Conservation (phyloP, 164 flowering plant species). For the Taxillus chinensis region DNA sequence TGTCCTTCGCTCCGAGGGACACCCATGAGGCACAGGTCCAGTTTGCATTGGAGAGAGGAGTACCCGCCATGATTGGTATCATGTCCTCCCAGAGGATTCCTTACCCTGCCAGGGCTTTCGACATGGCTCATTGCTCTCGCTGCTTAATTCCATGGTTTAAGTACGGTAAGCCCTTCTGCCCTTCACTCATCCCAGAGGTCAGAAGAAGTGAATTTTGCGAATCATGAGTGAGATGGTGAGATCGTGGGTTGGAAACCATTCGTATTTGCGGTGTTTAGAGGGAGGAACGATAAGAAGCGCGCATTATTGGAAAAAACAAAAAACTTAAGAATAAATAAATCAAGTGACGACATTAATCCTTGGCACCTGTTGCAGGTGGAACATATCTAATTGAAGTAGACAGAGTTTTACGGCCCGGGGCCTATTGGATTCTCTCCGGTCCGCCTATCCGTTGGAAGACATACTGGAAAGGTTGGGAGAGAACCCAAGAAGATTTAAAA, state of each 20-base stretch:
- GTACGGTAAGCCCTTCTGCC: conserved; percentile 33
- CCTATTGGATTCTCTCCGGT: conserved; percentile 97
- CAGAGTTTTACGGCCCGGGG: conserved; percentile 89
- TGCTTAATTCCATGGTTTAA: conserved; percentile 89
- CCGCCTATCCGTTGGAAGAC: conserved; percentile 91
- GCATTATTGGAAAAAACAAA: too few species aligned
- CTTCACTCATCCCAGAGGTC: too few species aligned
- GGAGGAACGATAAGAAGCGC: too few species aligned
- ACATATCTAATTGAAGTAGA: conserved; percentile 83
- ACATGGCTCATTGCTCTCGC: conserved; percentile 97
- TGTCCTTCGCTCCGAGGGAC: conserved; percentile 99
- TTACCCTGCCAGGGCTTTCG: conserved; percentile 94
- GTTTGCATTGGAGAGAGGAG: conserved; percentile 93
- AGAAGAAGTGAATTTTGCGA: too few species aligned
- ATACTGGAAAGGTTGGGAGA: conserved; percentile 95
- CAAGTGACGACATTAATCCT: background rate
- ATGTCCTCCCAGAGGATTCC: conserved; percentile 76
- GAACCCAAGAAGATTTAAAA: conserved; percentile 82
- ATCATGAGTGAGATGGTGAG: too few species aligned
- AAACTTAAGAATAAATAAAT: too few species aligned
- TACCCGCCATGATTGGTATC: conserved; percentile 92
- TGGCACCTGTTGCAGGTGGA: conserved; percentile 43
- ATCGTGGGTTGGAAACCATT: too few species aligned
- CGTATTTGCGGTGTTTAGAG: too few species aligned
- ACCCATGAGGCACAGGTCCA: conserved; percentile 98